These are phyloP conservation scores for Coniochaeta ligniaria DNA, from an alignment of 2,329 filamentous ascomycete genomes.

Conservation along the genomic window DNA sequence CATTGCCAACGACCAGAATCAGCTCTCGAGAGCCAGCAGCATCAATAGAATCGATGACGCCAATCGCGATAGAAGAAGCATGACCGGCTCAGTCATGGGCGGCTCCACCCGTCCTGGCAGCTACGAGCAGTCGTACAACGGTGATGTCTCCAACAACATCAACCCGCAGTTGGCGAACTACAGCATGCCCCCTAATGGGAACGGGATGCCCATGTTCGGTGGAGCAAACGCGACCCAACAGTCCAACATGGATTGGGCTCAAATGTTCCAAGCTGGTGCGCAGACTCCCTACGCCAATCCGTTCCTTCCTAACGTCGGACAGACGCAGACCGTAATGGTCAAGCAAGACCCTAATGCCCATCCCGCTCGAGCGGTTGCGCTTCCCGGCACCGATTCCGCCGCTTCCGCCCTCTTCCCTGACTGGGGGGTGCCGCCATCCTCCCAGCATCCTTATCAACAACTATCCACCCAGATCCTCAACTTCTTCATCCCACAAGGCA, in stretches of 20 bases:
- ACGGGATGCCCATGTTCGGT: constrained; percentile 57
- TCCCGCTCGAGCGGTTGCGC: constrained; percentile 38
- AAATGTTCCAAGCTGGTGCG: constrained; percentile 70
- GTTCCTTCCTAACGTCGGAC: constrained; percentile 59
- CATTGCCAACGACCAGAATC: constrained; percentile 52
- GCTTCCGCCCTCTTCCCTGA: constrained; percentile 39
- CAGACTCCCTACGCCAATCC: constrained; percentile 58
- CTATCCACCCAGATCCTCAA: constrained; percentile 48
- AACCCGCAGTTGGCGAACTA: constrained; percentile 57
- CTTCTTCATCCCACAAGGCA: constrained; percentile 51
- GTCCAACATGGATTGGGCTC: constrained; percentile 65
- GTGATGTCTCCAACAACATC: constrained; percentile 49
- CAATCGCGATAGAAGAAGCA: constrained; percentile 50
- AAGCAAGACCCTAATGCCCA: constrained; percentile 58
- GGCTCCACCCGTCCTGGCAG: constrained; percentile 30
- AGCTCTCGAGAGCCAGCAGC: constrained; percentile 55
- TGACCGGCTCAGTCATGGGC: constrained; percentile 45
- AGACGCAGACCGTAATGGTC: constrained; percentile 58
- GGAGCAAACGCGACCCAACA: constrained; percentile 54
- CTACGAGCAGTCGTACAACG: constrained; percentile 49
- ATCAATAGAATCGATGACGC: constrained; percentile 51
- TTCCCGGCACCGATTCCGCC: constrained; percentile 34
- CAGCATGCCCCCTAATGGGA: constrained; percentile 53
- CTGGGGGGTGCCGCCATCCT: constrained; percentile 38
- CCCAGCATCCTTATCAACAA: constrained; percentile 42